Base-by-base conservation (phyloP, 106 monocot genomes). In the Phalaenopsis equestris region DNA sequence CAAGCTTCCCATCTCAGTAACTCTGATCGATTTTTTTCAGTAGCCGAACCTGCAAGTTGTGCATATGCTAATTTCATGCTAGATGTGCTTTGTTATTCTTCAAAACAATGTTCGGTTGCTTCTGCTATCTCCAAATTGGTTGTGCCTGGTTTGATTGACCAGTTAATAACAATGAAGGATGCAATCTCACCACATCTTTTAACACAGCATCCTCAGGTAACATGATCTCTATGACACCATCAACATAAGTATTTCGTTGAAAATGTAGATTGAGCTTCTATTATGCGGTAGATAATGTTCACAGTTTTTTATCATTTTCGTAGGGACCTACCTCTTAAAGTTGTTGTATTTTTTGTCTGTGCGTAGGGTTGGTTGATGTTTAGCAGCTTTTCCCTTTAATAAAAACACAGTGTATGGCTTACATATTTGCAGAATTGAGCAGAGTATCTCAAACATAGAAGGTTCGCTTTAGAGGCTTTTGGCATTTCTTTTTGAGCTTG, bases 31-130 rank as follows among this genome's bases (percentile, higher is more conserved):
- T 65, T 84, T 45, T 64, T 83, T 92, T 83, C 91, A 98, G 94
- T 86, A 52, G 43, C 87, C 56, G 87, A 87, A 86, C 76, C 86
- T 42, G 86, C 83, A 64, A 89, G 77, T 77, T 73, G 84, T 38
- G 39, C 79, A 41, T 56, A 81, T 73, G 75, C 84, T 52, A 84
- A 80, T 82, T 85, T 98, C 75, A 92, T 86, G 75, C 84, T 98
- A 55, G 90, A 98, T 83, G 86, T 98, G 41, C 88, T 98, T 56
- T 94, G 92, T 81, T 98, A 89, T 87, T 84, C 91, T 79, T 89
- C 98, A 56, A 86, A 88, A 88, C 89, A 88, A 56, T 91, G 84
- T 82, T 82, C 86, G 67, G 72, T 94, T 48, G 75, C 87, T 80
- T 82, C 79, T 83, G 82, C 89, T 85, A 64, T 98, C 73, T 90